Conservation (phyloP, 768 basidiomycete species). For the Tulasnella sp. region DNA sequence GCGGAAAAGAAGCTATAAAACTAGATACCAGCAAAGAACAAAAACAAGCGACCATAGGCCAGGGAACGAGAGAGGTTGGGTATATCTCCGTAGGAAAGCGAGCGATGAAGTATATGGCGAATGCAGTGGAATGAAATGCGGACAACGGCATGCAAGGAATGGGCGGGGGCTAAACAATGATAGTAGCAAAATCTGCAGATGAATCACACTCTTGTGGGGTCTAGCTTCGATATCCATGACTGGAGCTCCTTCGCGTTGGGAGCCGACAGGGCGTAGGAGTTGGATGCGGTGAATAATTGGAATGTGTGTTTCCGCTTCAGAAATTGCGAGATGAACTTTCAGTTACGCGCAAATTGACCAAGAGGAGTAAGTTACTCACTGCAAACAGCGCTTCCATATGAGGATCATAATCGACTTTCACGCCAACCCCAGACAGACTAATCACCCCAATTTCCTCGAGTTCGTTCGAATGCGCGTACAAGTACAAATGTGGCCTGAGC, state of each 20-base stretch:
- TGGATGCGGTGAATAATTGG: slow-evolving; percentile 84
- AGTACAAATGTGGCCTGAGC: slow-evolving; percentile 76
- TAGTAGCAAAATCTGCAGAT: not conserved
- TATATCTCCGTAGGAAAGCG: not conserved
- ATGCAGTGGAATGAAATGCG: not conserved
- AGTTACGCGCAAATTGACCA: not conserved
- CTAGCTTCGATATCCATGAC: slow-evolving; percentile 76
- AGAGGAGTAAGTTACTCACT: slow-evolving; percentile 42
- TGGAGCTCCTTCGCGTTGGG: slow-evolving; percentile 73
- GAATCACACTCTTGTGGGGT: slow-evolving; percentile 56
- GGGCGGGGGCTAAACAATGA: not conserved
- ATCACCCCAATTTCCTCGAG: slow-evolving; percentile 75
- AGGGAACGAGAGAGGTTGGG: not conserved
- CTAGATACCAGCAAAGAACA: not conserved
- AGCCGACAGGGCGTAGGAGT: slow-evolving; percentile 84
- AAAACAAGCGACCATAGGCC: not conserved
- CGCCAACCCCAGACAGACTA: slow-evolving; percentile 61
- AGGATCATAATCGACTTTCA: slow-evolving; percentile 72
- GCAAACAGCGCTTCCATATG: slow-evolving; percentile 83
- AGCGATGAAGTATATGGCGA: not conserved
- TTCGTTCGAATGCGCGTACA: slow-evolving; percentile 80
- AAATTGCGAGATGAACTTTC: not conserved
- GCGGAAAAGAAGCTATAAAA: not conserved
- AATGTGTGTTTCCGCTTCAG: slow-evolving; percentile 64
- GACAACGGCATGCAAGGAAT: not conserved